Evolutionary conservation across 208 protist species (phyloP), one percentile per base, ranked within the genome.

Genomic region (Eutreptiella sp.): DNA sequence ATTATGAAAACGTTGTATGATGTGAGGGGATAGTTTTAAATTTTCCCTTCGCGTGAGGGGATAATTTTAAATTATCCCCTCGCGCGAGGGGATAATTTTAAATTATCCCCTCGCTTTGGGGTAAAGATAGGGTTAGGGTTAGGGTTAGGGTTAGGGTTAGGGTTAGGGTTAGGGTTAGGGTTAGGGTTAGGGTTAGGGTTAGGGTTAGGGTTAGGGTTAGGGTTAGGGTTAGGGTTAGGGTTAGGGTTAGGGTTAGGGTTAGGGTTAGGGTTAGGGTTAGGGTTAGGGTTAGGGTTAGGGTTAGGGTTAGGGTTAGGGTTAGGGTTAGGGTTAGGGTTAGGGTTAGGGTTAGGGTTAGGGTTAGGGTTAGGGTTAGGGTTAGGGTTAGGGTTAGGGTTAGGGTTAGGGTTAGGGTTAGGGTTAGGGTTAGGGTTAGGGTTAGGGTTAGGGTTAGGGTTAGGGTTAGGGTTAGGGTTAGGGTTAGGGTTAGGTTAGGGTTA

Each of bases 391-490:
- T 47, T 47, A 28, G 42, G 42, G 28, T 47, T 47, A 28, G 42
- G 42, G 28, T 47, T 47, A 28, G 42, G 42, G 28, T 47, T 47
- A 28, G 42, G 42, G 28, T 47, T 47, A 28, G 42, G 42, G 28
- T 47, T 47, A 28, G 42, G 42, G 28, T 47, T 14, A 3, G 3
- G 5, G 28, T 47, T 47, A 31, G 43, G 43, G 31, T 48, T 48
- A 31, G 43, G 43, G 31, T 48, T 48, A 31, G 43, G 43, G 31
- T 48, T 48, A 31, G 43, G 43, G 31, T 48, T 48, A 31, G 43
- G 43, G 31, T 48, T 48, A 31, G 43, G 43, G 31, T 48, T 47
- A 7, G 43, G 43, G 9, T 48, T 48, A 7, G 43, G 43, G 9
- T 48, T 48, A 7, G 43, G 43, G 9, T 48, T 48, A 7, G 43